Evolutionary conservation across 2,329 filamentous ascomycete species (phyloP), one percentile per base, ranked within the genome.

Genomic region (Claviceps sp.): DNA sequence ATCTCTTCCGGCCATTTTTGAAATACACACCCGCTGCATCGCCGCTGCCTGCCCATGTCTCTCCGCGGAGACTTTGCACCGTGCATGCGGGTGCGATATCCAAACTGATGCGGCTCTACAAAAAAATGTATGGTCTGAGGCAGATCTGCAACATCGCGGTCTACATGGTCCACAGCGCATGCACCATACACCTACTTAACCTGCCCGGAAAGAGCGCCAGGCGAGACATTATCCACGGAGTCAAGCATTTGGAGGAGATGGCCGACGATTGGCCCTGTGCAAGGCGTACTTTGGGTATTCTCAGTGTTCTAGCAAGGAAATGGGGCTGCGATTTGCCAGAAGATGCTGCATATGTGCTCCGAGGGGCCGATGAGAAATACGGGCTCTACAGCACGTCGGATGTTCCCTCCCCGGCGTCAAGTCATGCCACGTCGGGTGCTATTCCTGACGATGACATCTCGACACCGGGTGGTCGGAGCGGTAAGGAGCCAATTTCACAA

Each of bases 101-200:
- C 0, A 97, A 96, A 62, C 73, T 96, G n/a, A 84, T 96, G 70
- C 83, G 93, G 0, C 71, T 96, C 1, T 98, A 97, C 69, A 96
- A 95, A 66, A 88, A 91, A 58, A 84, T 84, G 1, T 94, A 95
- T 66, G 88, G 91, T 9, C 71, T 97, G 13, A 82, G 88, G 4
- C 91, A 97, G 64, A 95, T 98, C 37, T 95, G 88, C 69, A 97
- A 97, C 62, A 88, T 97, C 60, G 90, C 86, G 3, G 89, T 97
- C 0, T 98, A 98, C 66, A 96, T 97, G 68, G 78, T 86, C 0
- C 91, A 97, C 65, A 93, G 88, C 4, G 90, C 93, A 34, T 95
- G 89, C 64, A 96, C 89, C 0, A 94, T 97, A 40, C 93, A 97
- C 61, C 72, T 98, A 20, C 80, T 98, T 38, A 96, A 96, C 58